A percentile compares a stretch with the other conserved stretches of the same genome.
Conservation (phyloP, 495 filamentous ascomycete species). For the Friedmanniomyces endolithicus region DNA sequence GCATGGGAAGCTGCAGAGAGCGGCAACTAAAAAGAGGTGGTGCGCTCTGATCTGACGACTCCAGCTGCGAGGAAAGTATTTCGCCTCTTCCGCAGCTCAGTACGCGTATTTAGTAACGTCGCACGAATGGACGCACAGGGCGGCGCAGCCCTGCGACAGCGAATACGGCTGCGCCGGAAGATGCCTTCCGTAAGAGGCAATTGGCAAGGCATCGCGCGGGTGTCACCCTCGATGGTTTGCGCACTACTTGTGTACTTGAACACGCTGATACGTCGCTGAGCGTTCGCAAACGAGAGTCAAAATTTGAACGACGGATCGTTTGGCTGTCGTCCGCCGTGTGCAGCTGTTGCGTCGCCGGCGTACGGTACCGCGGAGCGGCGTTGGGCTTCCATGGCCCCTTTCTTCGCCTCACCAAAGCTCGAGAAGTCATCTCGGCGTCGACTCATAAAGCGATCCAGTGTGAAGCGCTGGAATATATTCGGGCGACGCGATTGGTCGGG, state of each 20-base stretch:
- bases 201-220: not conserved
- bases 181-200: not conserved
- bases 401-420: not conserved
- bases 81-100: not conserved
- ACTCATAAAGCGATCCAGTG: not conserved
- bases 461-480: constrained; percentile 1
- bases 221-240: not conserved
- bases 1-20: not conserved
- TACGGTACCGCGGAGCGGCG: not conserved
- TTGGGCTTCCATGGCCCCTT: constrained; percentile 1
- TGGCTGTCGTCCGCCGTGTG: not conserved
- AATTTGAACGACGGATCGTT: not conserved
- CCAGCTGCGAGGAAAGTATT: not conserved
- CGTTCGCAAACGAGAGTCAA: not conserved
- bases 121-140: not conserved
- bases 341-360: not conserved
- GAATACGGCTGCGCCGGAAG: no score
- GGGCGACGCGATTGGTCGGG: not conserved
- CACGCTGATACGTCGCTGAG: not conserved
- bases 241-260: constrained; percentile 1
- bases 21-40: not conserved
- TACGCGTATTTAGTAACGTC: not conserved
- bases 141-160: not conserved
- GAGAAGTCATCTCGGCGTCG: not conserved
- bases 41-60: not conserved